These are phyloP conservation scores for Aspergillus sp. DNA, from an alignment of 2,329 filamentous ascomycete genomes.

Conservation along the genomic window DNA sequence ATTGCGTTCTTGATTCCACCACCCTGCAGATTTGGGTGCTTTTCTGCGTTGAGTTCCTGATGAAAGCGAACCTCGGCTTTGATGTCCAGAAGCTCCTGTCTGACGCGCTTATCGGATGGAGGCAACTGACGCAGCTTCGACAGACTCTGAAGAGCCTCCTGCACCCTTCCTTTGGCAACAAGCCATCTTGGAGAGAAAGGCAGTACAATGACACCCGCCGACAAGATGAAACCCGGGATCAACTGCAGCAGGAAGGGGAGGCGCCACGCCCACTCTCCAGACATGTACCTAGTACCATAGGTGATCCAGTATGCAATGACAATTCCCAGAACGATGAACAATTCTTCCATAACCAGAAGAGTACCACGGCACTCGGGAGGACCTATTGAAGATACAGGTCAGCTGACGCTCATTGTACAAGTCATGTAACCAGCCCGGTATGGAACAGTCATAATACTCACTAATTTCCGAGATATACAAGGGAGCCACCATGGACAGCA, in stretches of 20 bases:
- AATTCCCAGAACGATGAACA: slow-evolving; percentile 46
- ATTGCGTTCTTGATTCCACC: slow-evolving; percentile 38
- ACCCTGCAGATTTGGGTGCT: slow-evolving; percentile 42
- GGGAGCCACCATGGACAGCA: slow-evolving; percentile 53
- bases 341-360: slow-evolving; percentile 47
- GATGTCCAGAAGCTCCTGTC: slow-evolving; percentile 54
- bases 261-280: slow-evolving; percentile 50
- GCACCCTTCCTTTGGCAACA: slow-evolving; percentile 48
- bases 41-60: slow-evolving; percentile 45
- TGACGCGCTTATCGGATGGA: slow-evolving; percentile 51
- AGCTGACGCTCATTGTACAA: neutral
- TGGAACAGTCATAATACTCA: slow-evolving; percentile 17
- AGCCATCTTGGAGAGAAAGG: slow-evolving; percentile 62
- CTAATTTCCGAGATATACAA: slow-evolving; percentile 57
- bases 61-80: slow-evolving; percentile 58
- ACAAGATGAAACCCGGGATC: slow-evolving; percentile 41
- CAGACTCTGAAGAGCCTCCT: slow-evolving; percentile 53
- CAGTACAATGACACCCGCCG: slow-evolving; percentile 45
- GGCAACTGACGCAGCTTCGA: slow-evolving; percentile 54
- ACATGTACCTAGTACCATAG: slow-evolving; percentile 48
- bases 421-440: neutral
- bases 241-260: slow-evolving; percentile 54
- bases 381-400: slow-evolving; percentile 17
- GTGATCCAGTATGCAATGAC: slow-evolving; percentile 48
- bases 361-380: slow-evolving; percentile 53